Percentiles rank a stretch among this genome's conserved stretches.
Conservation (phyloP, 345 rosid species). For the Clausena lansium region DNA sequence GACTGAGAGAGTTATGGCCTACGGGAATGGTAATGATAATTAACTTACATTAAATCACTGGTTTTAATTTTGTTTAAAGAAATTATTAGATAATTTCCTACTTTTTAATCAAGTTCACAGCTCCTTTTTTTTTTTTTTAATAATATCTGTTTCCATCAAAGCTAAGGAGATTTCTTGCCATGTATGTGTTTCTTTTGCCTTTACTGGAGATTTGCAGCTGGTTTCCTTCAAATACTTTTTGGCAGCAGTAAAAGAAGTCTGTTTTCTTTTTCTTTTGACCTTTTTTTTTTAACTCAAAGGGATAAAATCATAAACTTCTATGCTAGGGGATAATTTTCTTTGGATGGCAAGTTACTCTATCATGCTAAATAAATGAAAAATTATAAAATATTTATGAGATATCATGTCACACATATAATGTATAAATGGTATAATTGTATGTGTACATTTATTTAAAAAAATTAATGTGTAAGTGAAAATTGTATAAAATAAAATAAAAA, state of each 20-base stretch:
- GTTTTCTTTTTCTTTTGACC: too few species aligned
- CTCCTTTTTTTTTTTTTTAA: background rate
- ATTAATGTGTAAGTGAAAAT: too few species aligned
- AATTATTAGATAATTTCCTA: background rate
- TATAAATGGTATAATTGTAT: too few species aligned
- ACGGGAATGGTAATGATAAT: background rate
- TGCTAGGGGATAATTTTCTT: background rate
- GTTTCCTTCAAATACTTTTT: background rate
- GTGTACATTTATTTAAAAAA: too few species aligned
- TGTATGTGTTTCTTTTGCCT: background rate
- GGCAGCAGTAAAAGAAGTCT: too few species aligned
- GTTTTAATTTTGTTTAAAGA: background rate
- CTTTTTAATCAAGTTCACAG: constrained; percentile 3
- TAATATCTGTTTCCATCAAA: background rate
- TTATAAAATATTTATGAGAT: too few species aligned
- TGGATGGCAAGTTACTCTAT: background rate
- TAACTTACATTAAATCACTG: background rate
- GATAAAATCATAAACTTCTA: too few species aligned
- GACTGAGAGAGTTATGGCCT: background rate
- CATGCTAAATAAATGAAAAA: background rate
- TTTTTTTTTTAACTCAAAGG: too few species aligned
- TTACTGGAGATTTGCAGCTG: background rate
- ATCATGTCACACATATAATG: too few species aligned
- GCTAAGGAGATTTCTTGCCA: background rate
- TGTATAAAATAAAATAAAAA: too few species aligned